phyloP scores from a whole-genome alignment of 2,329 filamentous ascomycete species.

The Neonectria hederae region DNA sequence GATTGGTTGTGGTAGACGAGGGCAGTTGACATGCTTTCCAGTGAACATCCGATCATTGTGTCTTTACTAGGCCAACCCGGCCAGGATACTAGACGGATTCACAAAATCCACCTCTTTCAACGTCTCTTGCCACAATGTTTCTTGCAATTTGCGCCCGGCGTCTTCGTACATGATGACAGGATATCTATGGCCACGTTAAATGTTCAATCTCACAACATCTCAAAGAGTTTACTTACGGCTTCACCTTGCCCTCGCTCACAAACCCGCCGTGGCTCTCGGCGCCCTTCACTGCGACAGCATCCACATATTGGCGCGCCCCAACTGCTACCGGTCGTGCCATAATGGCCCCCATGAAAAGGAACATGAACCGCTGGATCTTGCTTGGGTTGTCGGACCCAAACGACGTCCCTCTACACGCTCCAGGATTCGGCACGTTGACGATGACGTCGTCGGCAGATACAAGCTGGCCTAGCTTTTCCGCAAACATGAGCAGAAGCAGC shows the following conservation, averaged over 20 bases:
- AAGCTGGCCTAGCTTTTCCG: conserved; percentile 48
- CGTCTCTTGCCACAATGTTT: conserved; percentile 34
- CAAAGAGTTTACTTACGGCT: conserved; percentile 32
- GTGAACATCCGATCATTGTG: rapidly evolving
- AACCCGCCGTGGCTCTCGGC: conserved; percentile 39
- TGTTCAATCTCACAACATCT: not conserved
- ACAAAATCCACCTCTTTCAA: conserved; percentile 36
- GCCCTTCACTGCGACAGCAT: conserved; percentile 35
- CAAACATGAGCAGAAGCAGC: conserved; percentile 49
- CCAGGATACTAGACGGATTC: conserved; percentile 23
- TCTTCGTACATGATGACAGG: conserved; percentile 35
- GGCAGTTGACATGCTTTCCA: not conserved
- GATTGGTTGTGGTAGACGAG: not conserved
- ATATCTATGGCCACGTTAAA: conserved; percentile 29
- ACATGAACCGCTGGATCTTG: conserved; percentile 25
- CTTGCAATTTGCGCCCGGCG: conserved; percentile 12
- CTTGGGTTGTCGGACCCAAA: conserved; percentile 48
- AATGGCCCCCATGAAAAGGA: conserved; percentile 12
- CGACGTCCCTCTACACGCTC: conserved; percentile 54
- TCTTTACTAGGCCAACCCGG: not conserved
- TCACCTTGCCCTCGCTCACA: conserved; percentile 39
- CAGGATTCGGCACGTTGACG: conserved; percentile 59
- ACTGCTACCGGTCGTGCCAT: conserved; percentile 26
- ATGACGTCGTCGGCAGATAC: conserved; percentile 52
- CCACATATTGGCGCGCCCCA: conserved; percentile 37